Evolutionary conservation across 1,284 basidiomycete genomes (phyloP).

Genomic region (Psilocybe mexicana): DNA sequence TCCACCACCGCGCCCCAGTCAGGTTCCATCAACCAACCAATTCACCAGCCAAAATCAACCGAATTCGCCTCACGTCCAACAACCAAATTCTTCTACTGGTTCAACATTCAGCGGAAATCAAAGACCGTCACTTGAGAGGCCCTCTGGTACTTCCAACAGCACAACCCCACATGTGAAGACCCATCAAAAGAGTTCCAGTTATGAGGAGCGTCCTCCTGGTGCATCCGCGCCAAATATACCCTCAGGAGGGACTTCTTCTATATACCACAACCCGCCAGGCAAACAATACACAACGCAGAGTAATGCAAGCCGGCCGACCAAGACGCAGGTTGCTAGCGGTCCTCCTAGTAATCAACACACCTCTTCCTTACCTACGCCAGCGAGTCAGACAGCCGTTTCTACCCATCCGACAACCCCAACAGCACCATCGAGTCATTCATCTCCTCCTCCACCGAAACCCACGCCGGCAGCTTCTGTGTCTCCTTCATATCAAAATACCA

Average conservation of each 20-base stretch:
- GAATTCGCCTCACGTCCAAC: not conserved
- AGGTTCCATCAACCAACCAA: not conserved
- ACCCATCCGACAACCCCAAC: not conserved
- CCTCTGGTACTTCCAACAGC: not conserved
- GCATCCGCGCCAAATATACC: conserved; percentile 10
- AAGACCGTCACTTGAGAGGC: not conserved
- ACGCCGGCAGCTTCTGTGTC: not conserved
- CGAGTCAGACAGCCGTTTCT: not conserved
- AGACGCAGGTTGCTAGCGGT: not conserved
- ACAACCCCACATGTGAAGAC: not conserved
- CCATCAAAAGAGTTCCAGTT: not conserved
- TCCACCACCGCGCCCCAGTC: not conserved
- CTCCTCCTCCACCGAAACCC: not conserved
- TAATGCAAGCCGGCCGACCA: not conserved
- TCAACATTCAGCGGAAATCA: not conserved
- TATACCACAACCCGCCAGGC: not conserved
- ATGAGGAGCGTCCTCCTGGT: conserved; percentile 8
- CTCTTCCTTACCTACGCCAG: no score
- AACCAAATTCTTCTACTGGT: not conserved
- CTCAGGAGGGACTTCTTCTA: not conserved
- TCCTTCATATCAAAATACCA: not conserved
- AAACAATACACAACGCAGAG: not conserved
- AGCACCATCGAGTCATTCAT: not conserved
- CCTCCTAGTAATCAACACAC: no score
- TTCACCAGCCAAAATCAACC: not conserved